Evolutionary conservation across 2,329 filamentous ascomycete genomes (phyloP), one percentile per base, ranked within the genome.

Genomic region (Microcyclospora pomicola): DNA sequence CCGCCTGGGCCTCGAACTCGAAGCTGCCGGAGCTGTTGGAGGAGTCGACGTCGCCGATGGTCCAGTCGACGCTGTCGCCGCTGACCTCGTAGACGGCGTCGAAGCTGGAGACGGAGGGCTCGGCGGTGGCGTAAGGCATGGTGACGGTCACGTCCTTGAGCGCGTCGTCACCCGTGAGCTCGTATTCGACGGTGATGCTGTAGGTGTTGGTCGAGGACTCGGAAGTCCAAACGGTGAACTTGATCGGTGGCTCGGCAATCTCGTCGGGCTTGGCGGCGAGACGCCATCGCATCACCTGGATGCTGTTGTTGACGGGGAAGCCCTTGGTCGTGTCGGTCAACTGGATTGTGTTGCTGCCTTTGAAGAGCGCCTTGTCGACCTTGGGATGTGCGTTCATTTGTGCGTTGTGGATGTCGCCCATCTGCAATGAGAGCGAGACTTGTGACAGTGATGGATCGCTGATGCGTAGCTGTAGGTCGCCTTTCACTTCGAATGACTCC

Each of bases 211-310:
- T 75, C 15, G 76, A 73, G 30, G 30, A n/a, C 61, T 87, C 86
- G 63, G 94, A 95, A 43, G 93, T 84, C 91, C 91, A 98, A 29
- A 95, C 88, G 2, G 86, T 95, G 61, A 98, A 96, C 29, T 82
- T 91, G 54, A 98, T 91, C 6, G 91, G 91, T 29, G 92, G 77
- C 38, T 87, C 76, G 44, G 77, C 78, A 28, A 80, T 64, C 50
- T 92, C 84, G 49, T 92, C 86, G 2, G 73, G 71, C 62, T 84
- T 86, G 35, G 85, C 82, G 12, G 79, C 77, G 15, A 84, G 81
- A 54, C 86, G 82, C 91, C 91, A 98, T 59, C 88, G 77, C 58
- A 98, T 71, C 31, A 96, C 87, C 39, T 83, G 86, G 40, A 96
- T 88, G 12, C 82, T 77, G 58, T 94, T 92, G 65, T 95, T 96